Conservation (phyloP, 148 eudicot genomes). For the Rhododendron ferrugineum region DNA sequence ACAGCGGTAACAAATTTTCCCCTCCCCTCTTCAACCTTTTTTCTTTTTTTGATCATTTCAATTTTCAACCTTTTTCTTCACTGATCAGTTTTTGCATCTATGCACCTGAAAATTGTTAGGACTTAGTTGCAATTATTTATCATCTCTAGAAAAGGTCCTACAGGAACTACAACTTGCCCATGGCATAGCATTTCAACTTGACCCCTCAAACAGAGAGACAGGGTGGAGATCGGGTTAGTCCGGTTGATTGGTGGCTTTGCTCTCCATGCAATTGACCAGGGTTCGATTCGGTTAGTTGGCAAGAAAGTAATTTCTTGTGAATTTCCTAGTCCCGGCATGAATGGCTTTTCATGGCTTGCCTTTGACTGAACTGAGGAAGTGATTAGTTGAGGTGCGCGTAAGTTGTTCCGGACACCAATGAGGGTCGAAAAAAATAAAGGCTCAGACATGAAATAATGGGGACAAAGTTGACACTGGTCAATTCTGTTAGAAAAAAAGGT, state of each 20-base stretch:
- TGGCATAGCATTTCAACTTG: background rate
- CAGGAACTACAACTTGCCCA: background rate
- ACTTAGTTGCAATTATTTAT: background rate
- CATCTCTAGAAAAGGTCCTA: background rate
- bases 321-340: too few species aligned
- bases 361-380: too few species aligned
- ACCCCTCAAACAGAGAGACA: background rate
- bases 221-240: background rate
- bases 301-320: too few species aligned
- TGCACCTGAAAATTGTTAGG: background rate
- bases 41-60: too few species aligned
- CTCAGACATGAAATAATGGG: background rate
- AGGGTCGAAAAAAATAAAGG: too few species aligned
- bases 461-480: background rate
- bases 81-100: background rate
- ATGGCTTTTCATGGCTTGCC: too few species aligned
- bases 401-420: too few species aligned
- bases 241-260: too few species aligned
- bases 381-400: too few species aligned
- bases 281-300: too few species aligned
- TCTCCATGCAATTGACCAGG: too few species aligned
- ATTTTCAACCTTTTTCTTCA: background rate
- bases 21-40: too few species aligned
- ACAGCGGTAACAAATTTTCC: constrained; percentile 26
- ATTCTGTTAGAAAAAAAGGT: background rate